A percentile compares a stretch with the other conserved stretches of the same genome.
phyloP scores from a whole-genome alignment of 169 alveolate genomes.

The Eimeria maxima region DNA sequence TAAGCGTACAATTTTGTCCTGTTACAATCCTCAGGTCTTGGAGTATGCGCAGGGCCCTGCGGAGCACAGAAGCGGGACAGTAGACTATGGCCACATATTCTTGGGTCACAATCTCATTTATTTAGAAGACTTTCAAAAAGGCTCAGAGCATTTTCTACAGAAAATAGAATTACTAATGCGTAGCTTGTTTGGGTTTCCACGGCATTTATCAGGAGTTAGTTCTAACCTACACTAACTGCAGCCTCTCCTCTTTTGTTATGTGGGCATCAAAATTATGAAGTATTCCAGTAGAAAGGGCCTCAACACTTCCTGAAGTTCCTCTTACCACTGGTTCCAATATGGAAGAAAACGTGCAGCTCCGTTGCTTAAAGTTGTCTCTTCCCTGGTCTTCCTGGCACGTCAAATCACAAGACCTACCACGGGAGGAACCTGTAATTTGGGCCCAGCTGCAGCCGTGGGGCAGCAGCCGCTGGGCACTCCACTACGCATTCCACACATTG shows the following conservation, averaged over 20 bases:
- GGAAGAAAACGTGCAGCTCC: slow-evolving; percentile 69
- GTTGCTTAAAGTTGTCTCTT: slow-evolving; percentile 28
- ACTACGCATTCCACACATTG: neutral
- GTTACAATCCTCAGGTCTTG: neutral
- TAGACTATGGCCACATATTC: neutral
- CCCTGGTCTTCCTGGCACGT: slow-evolving; percentile 51
- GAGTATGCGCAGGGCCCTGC: slow-evolving; percentile 17
- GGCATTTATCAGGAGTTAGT: neutral
- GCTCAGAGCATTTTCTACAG: neutral
- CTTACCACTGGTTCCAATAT: slow-evolving; percentile 53
- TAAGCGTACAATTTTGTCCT: neutral
- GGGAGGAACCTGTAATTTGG: neutral
- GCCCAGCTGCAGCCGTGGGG: neutral
- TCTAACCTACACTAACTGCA: neutral
- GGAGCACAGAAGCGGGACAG: neutral
- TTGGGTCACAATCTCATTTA: neutral
- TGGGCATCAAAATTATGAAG: neutral
- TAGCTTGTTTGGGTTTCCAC: neutral
- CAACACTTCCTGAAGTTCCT: neutral
- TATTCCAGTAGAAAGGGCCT: neutral
- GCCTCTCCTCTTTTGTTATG: neutral
- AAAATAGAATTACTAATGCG: neutral
- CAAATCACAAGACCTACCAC: neutral
- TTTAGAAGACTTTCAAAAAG: neutral
- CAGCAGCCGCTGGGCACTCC: neutral